Evolutionary conservation across 768 basidiomycete genomes (phyloP), one percentile per base, ranked within the genome.

Genomic region (Xanthoconium purpureum): DNA sequence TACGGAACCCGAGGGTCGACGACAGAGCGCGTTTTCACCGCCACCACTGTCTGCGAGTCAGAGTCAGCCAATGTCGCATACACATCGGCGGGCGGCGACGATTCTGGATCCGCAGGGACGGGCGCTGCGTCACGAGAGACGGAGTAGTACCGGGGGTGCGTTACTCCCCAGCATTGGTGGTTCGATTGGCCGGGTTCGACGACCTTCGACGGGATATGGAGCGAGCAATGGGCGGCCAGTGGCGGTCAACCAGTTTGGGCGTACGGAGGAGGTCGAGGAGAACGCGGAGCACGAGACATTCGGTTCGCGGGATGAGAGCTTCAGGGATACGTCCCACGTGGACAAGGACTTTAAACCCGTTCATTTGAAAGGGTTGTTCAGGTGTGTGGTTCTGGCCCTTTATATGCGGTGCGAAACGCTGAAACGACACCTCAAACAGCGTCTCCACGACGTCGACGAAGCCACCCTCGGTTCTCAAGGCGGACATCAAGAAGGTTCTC

Each of bases 391-490:
- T 12, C 29, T 15, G n/a, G 15, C 2, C 17, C 57, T 20, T 37
- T 47, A 40, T 45, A 40, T 47, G 51, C 52, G 48, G 47, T 35
- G 36, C 57, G 43, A 18, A 29, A 44, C 55, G 36, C 54, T 47
- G 45, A 49, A 38, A 46, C 10, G 36, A 47, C n/a, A 11, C 3
- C 3, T 32, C 12, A 38, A 60, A 39, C 60, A 92, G 93, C 63
- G 97, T 99, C 40, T 88, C 92, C 6, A 99, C 97, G 7, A 99
- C 97, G 2, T 90, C 94, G 29, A 94, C 94, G 6, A 98, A 96
- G 67, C 68, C 91, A 7, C 89, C 93, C 6, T 73, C 81, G 14
- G 78, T 83, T 10, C 86, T 98, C 73, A 90, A 92, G 71, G 74
- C 79, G 55, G 96, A 98, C 72, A 88, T 99, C 60, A 80, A 82